These are phyloP conservation scores for Metschnikowia henanensis DNA, from an alignment of 805 yeast species.

Conservation along the genomic window DNA sequence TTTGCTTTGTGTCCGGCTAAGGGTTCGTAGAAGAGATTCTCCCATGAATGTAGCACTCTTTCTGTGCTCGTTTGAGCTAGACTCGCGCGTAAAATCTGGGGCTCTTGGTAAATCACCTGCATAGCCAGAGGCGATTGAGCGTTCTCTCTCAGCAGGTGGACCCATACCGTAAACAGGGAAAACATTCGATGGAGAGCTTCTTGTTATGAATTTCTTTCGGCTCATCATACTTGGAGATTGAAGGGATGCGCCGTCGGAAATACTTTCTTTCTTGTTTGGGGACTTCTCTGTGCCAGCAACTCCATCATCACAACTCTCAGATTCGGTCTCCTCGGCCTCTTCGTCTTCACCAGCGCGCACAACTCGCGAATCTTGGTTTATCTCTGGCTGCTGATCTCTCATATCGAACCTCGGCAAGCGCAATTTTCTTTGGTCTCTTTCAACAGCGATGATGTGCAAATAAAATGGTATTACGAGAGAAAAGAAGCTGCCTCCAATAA, in stretches of 20 bases:
- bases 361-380: slow-evolving; percentile 76
- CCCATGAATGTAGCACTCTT: slow-evolving; percentile 17
- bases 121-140: slow-evolving; percentile 48
- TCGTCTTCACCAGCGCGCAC: slow-evolving; percentile 40
- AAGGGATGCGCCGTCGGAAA: slow-evolving; percentile 1
- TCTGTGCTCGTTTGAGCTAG: slow-evolving; percentile 3
- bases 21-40: slow-evolving; percentile 12
- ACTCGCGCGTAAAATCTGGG: neutral
- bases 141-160: slow-evolving; percentile 54
- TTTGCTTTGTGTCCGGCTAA: slow-evolving; percentile 13
- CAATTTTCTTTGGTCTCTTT: slow-evolving; percentile 60
- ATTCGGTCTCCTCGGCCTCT: slow-evolving; percentile 11
- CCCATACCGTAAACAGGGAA: slow-evolving; percentile 85
- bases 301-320: slow-evolving; percentile 5
- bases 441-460: slow-evolving; percentile 70
- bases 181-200: slow-evolving; percentile 63
- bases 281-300: slow-evolving; percentile 14
- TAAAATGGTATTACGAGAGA: slow-evolving; percentile 69
- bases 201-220: neutral
- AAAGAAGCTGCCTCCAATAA: slow-evolving; percentile 75
- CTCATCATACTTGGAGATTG: slow-evolving; percentile 4
- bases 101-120: slow-evolving; percentile 7
- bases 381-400: slow-evolving; percentile 78
- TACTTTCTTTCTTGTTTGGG: slow-evolving; percentile 1
- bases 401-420: slow-evolving; percentile 69